phyloP scores from a whole-genome alignment of 2,329 filamentous ascomycete species.

The Xylaria sp. region DNA sequence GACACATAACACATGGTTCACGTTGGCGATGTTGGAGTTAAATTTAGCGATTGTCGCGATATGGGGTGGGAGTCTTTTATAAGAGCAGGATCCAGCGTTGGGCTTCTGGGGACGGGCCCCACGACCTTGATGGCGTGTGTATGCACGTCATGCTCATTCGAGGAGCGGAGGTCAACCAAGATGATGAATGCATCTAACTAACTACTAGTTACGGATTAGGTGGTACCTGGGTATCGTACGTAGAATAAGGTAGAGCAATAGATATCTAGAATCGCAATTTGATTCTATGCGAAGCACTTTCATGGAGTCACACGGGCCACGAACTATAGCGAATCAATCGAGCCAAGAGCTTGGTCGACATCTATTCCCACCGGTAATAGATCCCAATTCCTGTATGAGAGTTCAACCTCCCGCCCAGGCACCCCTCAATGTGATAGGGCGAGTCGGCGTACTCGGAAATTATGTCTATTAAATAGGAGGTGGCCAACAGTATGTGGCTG shows the following conservation, averaged over 20 bases:
- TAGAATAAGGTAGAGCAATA: background rate
- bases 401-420: no score
- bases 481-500: no score
- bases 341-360: no score
- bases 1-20: background rate
- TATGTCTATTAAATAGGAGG: no score
- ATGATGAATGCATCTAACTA: no score
- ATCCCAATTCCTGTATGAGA: no score
- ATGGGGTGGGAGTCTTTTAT: background rate
- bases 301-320: no score
- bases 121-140: conserved; percentile 23
- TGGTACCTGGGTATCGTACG: background rate
- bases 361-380: no score
- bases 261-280: background rate
- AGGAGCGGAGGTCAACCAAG: background rate
- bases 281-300: background rate
- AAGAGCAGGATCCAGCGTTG: background rate
- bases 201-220: no score
- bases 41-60: background rate
- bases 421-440: no score
- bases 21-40: background rate
- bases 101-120: background rate
- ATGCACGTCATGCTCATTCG: background rate
- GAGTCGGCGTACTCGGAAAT: no score
- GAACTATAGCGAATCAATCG: no score